These are phyloP conservation scores for Calocybe cyanea DNA, from an alignment of 768 basidiomycete genomes.

Conservation along the genomic window DNA sequence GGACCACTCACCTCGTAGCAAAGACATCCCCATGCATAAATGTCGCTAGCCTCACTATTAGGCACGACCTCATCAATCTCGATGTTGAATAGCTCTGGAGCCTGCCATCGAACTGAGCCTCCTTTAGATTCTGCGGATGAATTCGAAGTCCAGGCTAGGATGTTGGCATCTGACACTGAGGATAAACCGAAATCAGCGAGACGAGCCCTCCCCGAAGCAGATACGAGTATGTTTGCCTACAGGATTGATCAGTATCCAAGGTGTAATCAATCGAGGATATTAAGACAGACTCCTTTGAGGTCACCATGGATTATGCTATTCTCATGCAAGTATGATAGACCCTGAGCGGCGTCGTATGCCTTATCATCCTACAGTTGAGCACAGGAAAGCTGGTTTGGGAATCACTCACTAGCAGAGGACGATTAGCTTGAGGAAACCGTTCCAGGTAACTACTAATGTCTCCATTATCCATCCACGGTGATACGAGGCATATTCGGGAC, in stretches of 20 bases:
- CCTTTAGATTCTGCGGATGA: background rate
- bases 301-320: slow-evolving; percentile 1
- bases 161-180: background rate
- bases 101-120: slow-evolving; percentile 1
- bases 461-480: slow-evolving; percentile 8
- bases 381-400: background rate
- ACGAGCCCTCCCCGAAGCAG: background rate
- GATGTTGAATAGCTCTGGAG: slow-evolving; percentile 2
- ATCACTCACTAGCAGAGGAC: background rate
- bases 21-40: background rate
- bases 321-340: background rate
- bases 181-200: slow-evolving; percentile 1
- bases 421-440: background rate
- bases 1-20: background rate
- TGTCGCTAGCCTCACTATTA: slow-evolving; percentile 1
- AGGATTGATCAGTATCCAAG: background rate
- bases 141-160: background rate
- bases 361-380: background rate
- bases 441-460: slow-evolving; percentile 1
- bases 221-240: background rate
- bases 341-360: background rate
- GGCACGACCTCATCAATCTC: background rate
- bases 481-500: background rate
- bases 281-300: background rate
- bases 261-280: background rate